Conservation (phyloP, 306 rosid species). For the Glycine latifolia region DNA sequence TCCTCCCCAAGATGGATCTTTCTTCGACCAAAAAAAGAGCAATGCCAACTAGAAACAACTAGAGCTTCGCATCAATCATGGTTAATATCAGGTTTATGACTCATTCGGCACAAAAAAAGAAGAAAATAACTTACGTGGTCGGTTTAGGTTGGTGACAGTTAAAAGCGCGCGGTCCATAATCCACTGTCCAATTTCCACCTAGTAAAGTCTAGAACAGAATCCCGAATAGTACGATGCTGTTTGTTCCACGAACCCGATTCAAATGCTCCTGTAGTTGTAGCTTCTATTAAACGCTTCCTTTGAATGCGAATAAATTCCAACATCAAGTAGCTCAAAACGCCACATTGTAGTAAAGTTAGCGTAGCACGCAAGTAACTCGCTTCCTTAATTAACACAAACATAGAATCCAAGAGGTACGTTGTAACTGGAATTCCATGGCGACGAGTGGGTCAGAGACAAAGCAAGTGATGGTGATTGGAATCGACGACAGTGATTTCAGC, state of each 20-base stretch:
- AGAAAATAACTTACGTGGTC: background rate
- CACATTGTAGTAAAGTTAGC: too few relatives aligned
- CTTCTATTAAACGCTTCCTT: background rate
- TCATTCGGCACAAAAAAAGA: background rate
- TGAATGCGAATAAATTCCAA: background rate
- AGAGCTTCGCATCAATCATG: background rate
- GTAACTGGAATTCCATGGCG: background rate
- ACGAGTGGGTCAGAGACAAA: conserved; percentile 4
- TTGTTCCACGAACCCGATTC: conserved; percentile 6
- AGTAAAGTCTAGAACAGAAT: background rate
- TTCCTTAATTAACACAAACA: too few relatives aligned
- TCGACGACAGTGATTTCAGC: conserved; percentile 77
- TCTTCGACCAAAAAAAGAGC: background rate
- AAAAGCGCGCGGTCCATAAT: background rate
- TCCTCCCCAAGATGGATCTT: background rate
- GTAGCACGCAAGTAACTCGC: background rate
- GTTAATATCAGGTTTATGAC: too few relatives aligned
- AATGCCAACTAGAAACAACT: background rate
- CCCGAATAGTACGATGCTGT: conserved; percentile 18
- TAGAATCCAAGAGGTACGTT: too few relatives aligned
- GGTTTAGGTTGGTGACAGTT: background rate
- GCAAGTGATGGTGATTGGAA: conserved; percentile 72
- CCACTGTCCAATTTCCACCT: background rate
- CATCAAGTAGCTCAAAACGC: background rate
- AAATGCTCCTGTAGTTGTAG: background rate